Base-by-base conservation (phyloP, 371 early-diverging fungal species). In the Sporodiniella umbellata region DNA sequence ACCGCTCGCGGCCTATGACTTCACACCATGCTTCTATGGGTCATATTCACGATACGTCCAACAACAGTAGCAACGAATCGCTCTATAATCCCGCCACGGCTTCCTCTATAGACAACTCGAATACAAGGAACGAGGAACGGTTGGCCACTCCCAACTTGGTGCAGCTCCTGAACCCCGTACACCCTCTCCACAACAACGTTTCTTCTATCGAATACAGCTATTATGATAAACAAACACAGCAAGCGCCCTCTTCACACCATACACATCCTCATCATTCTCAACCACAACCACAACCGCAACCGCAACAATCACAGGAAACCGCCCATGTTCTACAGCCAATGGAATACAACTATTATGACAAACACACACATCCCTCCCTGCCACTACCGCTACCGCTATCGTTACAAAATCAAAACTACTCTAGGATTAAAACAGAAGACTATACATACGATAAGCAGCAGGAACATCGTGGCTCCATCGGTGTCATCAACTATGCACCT, bases 111-210 rank as follows among this genome's bases (percentile, higher is more conserved):
- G 45, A 26, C 37, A 53, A 48, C 15, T 33, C 14, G 24, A 44
- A 18, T 17, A 51, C 30, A 40, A 33, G 31, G 12, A 39, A 31
- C 31, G 43, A 54, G 12, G 51, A 37, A 26, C 37, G 55, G 8
- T 58, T 48, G 44, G 45, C 57, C 33, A 44, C 60, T 10, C 57
- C 66, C 0, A 63, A 68, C 24, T 37, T 72, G 3, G 72, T 66
- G 4, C 72, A 72, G 45, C 37, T 72, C 19, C 50, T 72, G 2
- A 72, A 72, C 35, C 72, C 72, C 18, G 55, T 72, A 12, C 72
- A 71, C 48, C 72, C 72, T 10, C 49, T 71, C 1, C 61, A 67
- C 22, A 21, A 23, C 18, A 39, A 35, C 11, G 31, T 39, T n/a
- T n/a, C n/a, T n/a, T n/a, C n/a, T n/a, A n/a, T n/a, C n/a, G n/a